A percentile compares a stretch with the other conserved stretches of the same genome.
Conservation (phyloP, 768 basidiomycete species). For the Favolaschia claudopus region DNA sequence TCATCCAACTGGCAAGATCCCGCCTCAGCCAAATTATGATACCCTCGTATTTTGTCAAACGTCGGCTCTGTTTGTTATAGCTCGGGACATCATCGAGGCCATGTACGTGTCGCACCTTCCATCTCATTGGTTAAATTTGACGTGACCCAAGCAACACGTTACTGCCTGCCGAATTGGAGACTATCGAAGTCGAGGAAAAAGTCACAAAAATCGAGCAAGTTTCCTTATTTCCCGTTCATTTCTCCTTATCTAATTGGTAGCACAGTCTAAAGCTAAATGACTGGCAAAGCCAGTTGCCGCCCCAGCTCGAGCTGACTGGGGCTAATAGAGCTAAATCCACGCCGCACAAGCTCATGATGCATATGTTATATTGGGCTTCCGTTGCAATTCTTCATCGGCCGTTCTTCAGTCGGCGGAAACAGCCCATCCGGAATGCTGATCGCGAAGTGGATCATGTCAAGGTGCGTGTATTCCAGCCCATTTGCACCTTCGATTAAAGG, state of each 20-base stretch:
- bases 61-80: slow-evolving; percentile 40
- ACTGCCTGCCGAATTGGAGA: neutral
- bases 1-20: slow-evolving; percentile 38
- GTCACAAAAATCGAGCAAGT: slow-evolving; percentile 32
- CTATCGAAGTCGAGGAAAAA: slow-evolving; percentile 9
- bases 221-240: neutral
- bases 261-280: slow-evolving; percentile 26
- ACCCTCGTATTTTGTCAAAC: slow-evolving; percentile 39
- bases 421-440: no score
- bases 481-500: no score
- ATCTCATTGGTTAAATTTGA: no score
- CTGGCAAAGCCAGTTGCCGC: slow-evolving; percentile 34
- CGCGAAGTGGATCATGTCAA: no score
- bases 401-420: slow-evolving; percentile 28
- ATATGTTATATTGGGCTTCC: slow-evolving; percentile 44
- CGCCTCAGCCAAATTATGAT: slow-evolving; percentile 28
- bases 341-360: slow-evolving; percentile 42
- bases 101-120: slow-evolving; percentile 34
- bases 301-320: slow-evolving; percentile 38
- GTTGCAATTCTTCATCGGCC: slow-evolving; percentile 48
- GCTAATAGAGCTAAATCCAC: slow-evolving; percentile 34
- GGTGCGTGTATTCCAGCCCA: no score
- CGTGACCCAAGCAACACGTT: no score
- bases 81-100: slow-evolving; percentile 40
- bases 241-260: neutral